phyloP scores from a whole-genome alignment of 2,329 filamentous ascomycete species.

The Fusarium annulatum region DNA sequence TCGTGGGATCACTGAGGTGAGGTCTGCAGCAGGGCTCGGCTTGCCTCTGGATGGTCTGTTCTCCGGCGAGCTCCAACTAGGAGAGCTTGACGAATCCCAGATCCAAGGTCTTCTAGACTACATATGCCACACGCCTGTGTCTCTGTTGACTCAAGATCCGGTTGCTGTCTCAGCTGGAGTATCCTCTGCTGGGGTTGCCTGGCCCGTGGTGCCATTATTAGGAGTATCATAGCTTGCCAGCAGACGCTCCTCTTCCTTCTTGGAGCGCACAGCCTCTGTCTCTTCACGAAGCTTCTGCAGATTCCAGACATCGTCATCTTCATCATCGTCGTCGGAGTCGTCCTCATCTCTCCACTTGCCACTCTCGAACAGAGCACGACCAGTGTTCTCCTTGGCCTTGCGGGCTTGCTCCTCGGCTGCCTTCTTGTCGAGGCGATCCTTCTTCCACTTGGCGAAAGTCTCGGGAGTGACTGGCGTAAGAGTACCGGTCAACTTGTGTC shows the following conservation, averaged over 20 bases:
- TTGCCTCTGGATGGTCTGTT: slow-evolving; percentile 46
- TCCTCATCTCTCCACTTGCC: slow-evolving; percentile 85
- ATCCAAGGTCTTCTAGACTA: slow-evolving; percentile 40
- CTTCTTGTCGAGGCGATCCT: slow-evolving; percentile 94
- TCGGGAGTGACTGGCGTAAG: slow-evolving; percentile 95
- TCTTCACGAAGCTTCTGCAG: slow-evolving; percentile 84
- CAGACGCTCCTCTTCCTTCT: slow-evolving; percentile 81
- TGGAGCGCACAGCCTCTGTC: slow-evolving; percentile 79
- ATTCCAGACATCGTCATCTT: slow-evolving; percentile 76
- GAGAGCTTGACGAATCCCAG: slow-evolving; percentile 42
- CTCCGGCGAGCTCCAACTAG: slow-evolving; percentile 38
- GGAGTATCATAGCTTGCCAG: slow-evolving; percentile 47
- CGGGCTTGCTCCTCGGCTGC: slow-evolving; percentile 90
- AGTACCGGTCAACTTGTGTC: slow-evolving; percentile 91
- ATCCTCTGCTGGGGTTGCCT: slow-evolving; percentile 27
- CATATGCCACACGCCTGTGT: slow-evolving; percentile 28
- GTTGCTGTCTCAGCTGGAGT: slow-evolving; percentile 36
- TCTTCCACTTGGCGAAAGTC: slow-evolving; percentile 96
- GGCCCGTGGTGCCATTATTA: slow-evolving; percentile 15
- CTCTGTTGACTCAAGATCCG: slow-evolving; percentile 39
- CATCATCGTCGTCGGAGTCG: slow-evolving; percentile 70
- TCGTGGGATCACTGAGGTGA: slow-evolving; percentile 30
- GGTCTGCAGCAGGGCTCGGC: slow-evolving; percentile 46
- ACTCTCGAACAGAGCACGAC: slow-evolving; percentile 94
- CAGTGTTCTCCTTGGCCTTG: slow-evolving; percentile 94